phyloP scores from a whole-genome alignment of 495 filamentous ascomycete species.

The Immersiella caudata region DNA sequence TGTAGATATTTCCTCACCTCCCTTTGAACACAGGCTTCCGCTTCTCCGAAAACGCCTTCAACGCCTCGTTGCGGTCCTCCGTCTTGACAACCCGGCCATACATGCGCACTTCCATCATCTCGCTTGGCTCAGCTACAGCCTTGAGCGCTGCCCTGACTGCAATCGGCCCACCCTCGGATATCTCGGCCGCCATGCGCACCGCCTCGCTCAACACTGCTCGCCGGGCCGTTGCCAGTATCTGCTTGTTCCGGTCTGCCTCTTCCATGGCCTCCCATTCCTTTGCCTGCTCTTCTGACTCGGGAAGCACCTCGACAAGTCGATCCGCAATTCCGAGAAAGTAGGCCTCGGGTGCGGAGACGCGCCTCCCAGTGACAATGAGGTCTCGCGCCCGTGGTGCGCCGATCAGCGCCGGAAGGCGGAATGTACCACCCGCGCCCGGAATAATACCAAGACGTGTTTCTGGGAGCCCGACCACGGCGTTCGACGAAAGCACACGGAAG shows the following conservation, averaged over 20 bases:
- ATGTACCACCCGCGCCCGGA: constrained; percentile 91
- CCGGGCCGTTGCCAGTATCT: constrained; percentile 51
- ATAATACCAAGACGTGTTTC: constrained; percentile 92
- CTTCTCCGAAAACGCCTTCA: constrained; percentile 88
- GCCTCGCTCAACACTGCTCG: constrained; percentile 70
- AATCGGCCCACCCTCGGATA: constrained; percentile 85
- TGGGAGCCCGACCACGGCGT: constrained; percentile 75
- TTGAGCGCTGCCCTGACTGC: constrained; percentile 71
- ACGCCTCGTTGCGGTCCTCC: constrained; percentile 82
- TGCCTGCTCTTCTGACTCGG: constrained; percentile 56
- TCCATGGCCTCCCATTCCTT: constrained; percentile 41
- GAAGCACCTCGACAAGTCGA: constrained; percentile 72
- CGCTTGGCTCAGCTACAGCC: constrained; percentile 68
- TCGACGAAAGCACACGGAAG: constrained; percentile 78
- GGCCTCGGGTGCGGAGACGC: constrained; percentile 76
- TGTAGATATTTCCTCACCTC: constrained; percentile 33
- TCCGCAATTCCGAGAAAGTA: constrained; percentile 84
- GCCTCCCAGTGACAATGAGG: constrained; percentile 80
- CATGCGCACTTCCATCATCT: constrained; percentile 72
- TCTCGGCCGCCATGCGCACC: constrained; percentile 74
- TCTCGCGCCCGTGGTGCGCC: constrained; percentile 77
- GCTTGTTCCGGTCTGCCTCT: constrained; percentile 36
- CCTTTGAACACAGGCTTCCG: constrained; percentile 84
- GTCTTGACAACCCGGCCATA: constrained; percentile 80
- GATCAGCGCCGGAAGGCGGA: constrained; percentile 76